Evolutionary conservation across 345 rosid genomes (phyloP).

Genomic region (Limnanthes douglasii): DNA sequence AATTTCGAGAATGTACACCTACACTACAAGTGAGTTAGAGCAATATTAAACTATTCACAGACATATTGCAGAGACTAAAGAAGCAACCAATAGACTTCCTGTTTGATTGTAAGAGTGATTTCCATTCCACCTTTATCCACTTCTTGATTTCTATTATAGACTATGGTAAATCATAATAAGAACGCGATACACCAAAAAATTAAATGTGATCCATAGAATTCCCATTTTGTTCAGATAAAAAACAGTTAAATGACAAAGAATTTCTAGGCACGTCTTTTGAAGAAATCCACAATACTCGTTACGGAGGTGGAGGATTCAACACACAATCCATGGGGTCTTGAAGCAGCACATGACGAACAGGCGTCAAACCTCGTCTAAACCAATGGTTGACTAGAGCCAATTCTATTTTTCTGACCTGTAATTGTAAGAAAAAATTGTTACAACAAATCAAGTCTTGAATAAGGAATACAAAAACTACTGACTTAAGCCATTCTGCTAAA

Average conservation of each 20-base stretch:
- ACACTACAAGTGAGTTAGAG: no score
- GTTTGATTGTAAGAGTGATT: no score
- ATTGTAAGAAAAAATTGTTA: conserved; percentile 1
- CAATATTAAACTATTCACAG: no score
- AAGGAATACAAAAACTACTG: conserved; percentile 1
- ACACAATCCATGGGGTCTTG: conserved; percentile 29
- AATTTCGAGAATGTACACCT: no score
- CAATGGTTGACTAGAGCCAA: conserved; percentile 33
- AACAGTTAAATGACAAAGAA: neutral
- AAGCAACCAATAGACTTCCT: no score
- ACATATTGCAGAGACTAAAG: no score
- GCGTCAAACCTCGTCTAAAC: conserved; percentile 56
- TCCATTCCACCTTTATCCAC: no score
- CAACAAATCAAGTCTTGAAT: conserved; percentile 1
- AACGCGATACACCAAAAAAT: neutral
- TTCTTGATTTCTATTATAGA: no score
- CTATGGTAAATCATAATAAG: no score
- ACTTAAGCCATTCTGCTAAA: neutral
- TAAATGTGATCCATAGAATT: neutral
- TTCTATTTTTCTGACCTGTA: conserved; percentile 89
- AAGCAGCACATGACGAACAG: conserved; percentile 42
- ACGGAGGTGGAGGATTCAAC: conserved; percentile 22
- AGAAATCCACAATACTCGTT: conserved; percentile 8
- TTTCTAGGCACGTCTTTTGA: neutral
- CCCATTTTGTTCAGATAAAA: neutral